Evolutionary conservation across 2,329 filamentous ascomycete species (phyloP), one percentile per base, ranked within the genome.

Genomic region (Aspergillus costaricaensis): DNA sequence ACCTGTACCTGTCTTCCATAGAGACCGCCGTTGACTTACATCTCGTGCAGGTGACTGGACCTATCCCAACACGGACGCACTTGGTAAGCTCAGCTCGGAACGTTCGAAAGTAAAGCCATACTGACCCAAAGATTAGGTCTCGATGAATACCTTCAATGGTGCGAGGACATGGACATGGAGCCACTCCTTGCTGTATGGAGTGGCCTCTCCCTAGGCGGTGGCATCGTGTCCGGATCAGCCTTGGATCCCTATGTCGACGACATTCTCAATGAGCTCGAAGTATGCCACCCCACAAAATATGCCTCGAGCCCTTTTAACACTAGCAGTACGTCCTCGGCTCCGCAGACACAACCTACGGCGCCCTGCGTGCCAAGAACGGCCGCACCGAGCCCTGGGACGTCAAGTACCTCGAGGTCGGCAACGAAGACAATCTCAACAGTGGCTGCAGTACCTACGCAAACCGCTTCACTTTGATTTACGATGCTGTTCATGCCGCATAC

Each of bases 321-420:
- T 38, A n/a, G 14, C 5, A 69, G 65, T 89, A 88, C 72, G 79
- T 88, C 36, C 79, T 81, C 9, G 86, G 87, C 2, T 75, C 82
- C 43, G 71, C 75, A 1, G 75, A 79, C 49, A 85, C 84, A 1
- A 80, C 79, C 25, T 88, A 84, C 78, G 87, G 87, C 15, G 77
- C 80, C 4, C 70, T 81, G 12, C 84, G 87, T 27, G 85, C 84
- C 3, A 71, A 80, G 50, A 81, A 88, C 1, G 88, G 87, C 4
- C 83, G 88, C 65, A 79, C 82, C 0, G 78, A 85, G 58, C 87
- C 88, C 0, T 89, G 85, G 75, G 74, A 74, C 43, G 77, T 90
- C 27, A 75, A 82, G 10, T 86, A 84, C 64, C 82, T 90, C 58
- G 87, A 89, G 72, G 77, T 89, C 36, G 87, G 87, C 55, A 90